Conservation (phyloP, 2,329 filamentous ascomycete species). For the Cordyceps cicadae region DNA sequence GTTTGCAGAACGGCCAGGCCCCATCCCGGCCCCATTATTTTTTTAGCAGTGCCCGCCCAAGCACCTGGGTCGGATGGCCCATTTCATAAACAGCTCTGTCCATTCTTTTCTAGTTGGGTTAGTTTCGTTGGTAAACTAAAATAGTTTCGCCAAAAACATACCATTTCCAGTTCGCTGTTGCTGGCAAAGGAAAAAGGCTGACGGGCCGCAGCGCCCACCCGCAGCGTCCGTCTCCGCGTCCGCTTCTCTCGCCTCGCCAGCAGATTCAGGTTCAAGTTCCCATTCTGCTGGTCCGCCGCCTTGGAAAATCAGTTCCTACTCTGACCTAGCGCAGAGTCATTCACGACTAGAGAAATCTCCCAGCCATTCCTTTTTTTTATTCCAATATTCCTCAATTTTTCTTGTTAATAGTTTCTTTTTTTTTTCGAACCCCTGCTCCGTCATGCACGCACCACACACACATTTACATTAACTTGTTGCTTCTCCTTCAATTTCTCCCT, state of each 20-base stretch:
- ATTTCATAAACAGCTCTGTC: background rate
- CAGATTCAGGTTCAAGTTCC: background rate
- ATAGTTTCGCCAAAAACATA: no score
- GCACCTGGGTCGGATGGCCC: background rate
- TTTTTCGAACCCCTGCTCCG: background rate
- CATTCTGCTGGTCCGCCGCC: background rate
- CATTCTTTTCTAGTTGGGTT: no score
- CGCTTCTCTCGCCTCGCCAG: no score
- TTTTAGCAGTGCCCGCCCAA: background rate
- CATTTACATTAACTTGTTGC: background rate
- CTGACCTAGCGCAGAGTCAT: background rate
- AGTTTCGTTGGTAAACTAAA: background rate
- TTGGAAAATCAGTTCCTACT: background rate
- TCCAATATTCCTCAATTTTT: background rate
- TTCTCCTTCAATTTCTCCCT: background rate
- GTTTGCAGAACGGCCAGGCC: background rate
- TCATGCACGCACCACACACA: conserved; percentile 1
- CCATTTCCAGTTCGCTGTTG: background rate
- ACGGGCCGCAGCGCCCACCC: background rate
- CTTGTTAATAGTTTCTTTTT: background rate
- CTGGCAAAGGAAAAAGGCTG: background rate
- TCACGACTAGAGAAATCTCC: background rate
- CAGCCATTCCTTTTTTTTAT: background rate
- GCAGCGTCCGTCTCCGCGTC: background rate
- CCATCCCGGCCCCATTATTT: background rate